Conservation (phyloP, 139 green algal species). For the Auxenochlorella pyrenoidosa region DNA sequence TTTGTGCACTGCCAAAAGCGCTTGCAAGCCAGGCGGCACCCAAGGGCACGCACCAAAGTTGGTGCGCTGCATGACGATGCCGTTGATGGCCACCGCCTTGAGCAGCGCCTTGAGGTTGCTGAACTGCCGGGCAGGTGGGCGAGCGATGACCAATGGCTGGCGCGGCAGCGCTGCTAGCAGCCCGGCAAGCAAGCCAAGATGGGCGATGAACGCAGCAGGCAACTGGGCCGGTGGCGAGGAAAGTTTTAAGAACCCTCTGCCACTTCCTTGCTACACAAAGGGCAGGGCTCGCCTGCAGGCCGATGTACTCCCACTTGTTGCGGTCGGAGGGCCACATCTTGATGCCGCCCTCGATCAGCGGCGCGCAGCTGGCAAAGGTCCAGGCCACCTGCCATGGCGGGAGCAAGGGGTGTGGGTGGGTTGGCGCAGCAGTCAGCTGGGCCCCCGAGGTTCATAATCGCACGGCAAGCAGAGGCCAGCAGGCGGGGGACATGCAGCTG, state of each 20-base stretch:
- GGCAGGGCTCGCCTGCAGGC: neutral
- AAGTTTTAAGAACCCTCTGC: no score
- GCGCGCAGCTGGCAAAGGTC: slow-evolving; percentile 13
- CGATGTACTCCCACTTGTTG: slow-evolving; percentile 9
- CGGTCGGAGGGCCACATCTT: slow-evolving; percentile 6
- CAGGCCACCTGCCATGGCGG: slow-evolving; percentile 12
- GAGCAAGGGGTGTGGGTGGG: neutral
- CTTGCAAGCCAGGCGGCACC: no score
- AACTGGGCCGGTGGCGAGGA: no score
- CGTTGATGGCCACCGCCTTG: neutral
- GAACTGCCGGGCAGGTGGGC: neutral
- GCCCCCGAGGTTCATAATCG: no score
- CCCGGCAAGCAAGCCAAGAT: neutral
- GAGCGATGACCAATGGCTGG: neutral
- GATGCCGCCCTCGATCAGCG: slow-evolving; percentile 37
- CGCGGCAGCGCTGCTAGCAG: neutral
- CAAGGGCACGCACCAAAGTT: neutral
- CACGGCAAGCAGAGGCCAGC: no score
- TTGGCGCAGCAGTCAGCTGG: neutral
- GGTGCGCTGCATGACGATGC: neutral
- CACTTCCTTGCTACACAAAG: no score
- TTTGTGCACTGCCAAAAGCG: no score
- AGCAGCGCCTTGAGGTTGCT: slow-evolving; percentile 29
- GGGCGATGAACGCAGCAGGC: no score
- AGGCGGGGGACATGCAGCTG: no score